Percentiles rank a stretch among this genome's conserved stretches.
Evolutionary conservation across 1,284 basidiomycete species (phyloP).

Genomic region (Melanopsichium pennsylvanicum): DNA sequence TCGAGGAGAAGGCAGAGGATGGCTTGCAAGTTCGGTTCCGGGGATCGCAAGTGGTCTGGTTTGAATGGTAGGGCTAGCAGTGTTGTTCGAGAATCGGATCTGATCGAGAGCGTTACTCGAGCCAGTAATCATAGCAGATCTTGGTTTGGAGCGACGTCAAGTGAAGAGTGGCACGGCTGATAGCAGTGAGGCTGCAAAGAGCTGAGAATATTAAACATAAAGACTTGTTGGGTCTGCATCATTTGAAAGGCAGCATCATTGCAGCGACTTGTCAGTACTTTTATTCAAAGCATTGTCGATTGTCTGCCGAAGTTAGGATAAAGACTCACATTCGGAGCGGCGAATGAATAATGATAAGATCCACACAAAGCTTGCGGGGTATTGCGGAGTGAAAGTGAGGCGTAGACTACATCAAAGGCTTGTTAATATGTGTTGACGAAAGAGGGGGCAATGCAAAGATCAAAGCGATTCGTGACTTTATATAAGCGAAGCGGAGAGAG

Average conservation of each 20-base stretch:
- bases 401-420: neutral
- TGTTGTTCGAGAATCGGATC: neutral
- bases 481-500: too few species aligned
- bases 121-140: neutral
- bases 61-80: neutral
- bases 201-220: too few species aligned
- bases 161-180: too few species aligned
- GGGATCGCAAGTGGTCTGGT: neutral
- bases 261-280: too few species aligned
- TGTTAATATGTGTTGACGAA: neutral
- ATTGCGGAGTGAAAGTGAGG: neutral
- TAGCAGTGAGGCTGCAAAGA: too few species aligned
- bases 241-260: too few species aligned
- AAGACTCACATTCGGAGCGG: conserved; percentile 4
- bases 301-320: neutral
- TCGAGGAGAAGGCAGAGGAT: neutral
- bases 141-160: too few species aligned
- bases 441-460: too few species aligned
- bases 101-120: neutral
- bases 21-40: neutral
- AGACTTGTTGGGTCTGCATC: too few species aligned
- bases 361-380: conserved; percentile 22
- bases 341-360: conserved; percentile 7
- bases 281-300: neutral
- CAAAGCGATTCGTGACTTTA: neutral